A percentile compares a stretch with the other conserved stretches of the same genome.
Evolutionary conservation across 1,139 yeast species (phyloP).

Genomic region (Pichia terricola): DNA sequence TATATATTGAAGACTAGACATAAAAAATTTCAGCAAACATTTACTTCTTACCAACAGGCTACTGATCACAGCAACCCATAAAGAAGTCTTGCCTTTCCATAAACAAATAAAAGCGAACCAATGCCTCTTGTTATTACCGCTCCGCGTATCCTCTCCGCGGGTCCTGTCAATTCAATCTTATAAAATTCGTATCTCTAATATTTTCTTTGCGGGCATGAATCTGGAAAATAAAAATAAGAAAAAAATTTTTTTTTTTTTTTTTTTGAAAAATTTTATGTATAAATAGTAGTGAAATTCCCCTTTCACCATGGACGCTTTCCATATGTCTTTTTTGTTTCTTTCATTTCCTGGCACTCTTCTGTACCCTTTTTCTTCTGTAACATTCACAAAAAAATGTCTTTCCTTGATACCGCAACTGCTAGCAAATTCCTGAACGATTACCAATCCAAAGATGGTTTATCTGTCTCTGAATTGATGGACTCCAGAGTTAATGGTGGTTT

Average conservation of each 20-base stretch:
- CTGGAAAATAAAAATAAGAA: no score
- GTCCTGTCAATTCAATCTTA: no score
- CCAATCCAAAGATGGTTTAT: conserved; percentile 73
- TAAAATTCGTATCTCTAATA: no score
- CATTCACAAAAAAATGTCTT: conserved; percentile 1
- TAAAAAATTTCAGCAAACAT: no score
- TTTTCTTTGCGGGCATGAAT: no score
- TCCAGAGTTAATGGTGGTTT: conserved; percentile 88
- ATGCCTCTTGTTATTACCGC: no score
- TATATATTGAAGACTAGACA: no score
- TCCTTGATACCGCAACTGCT: conserved; percentile 54
- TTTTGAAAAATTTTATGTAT: background rate
- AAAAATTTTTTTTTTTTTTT: background rate
- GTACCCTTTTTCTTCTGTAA: conserved; percentile 1
- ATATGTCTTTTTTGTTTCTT: background rate
- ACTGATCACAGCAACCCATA: no score
- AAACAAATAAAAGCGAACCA: no score
- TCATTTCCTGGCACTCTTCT: conserved; percentile 16
- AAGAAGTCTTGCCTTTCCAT: no score
- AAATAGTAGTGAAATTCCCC: background rate
- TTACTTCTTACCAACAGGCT: no score
- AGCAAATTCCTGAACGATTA: conserved; percentile 56
- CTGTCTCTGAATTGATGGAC: conserved; percentile 79
- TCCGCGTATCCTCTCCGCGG: no score
- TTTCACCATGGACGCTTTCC: background rate